Evolutionary conservation across 139 green algal genomes (phyloP), one percentile per base, ranked within the genome.

Genomic region (Yamagishiella unicocca): DNA sequence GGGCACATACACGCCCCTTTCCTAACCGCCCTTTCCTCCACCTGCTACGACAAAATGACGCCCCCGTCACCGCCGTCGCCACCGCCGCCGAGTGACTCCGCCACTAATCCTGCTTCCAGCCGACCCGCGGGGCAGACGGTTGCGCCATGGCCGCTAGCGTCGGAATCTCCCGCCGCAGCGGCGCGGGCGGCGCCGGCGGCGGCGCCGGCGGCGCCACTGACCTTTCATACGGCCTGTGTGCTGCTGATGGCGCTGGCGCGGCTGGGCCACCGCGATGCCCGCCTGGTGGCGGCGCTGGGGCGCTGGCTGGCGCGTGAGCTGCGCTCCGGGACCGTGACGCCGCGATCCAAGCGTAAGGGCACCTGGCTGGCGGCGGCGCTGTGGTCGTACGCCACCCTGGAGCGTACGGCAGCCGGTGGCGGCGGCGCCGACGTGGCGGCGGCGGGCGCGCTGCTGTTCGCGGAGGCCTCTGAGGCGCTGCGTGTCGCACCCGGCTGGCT

Each of bases 351-450:
- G 31, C 53, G 64, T 45, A 78, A 78, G 81, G 81, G 81, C 33
- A 87, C 66, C 9, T 87, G 81, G 81, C 81, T 87, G 45, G 43
- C 81, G 45, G 81, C 64, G 33, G 81, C 64, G 19, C 45, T 78
- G n/a, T 78, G 66, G 81, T 43, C 64, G 4, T 79, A 58, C 31
- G 31, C 81, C 4, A 43, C 43, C 1, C 45, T 87, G n/a, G 33
- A 68, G 64, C 66, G 29, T 21, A 37, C 31, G 33, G 25, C 40
- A 33, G 37, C 45, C 71, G 61, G 71, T 21, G 71, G 71, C 38
- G 38, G 40, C 71, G 71, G 40, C 8, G 76, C 76, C 55, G 64
- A 38, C 12, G 24, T 38, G 29, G n/a, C 64, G 12, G 62, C n/a
- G 9, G 80, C 62, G 22, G 80, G 67, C 31, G 67, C 50, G 50